A percentile compares a stretch with the other conserved stretches of the same genome.
These are phyloP conservation scores for Volutella citrinella DNA, from an alignment of 2,329 filamentous ascomycete genomes.

Conservation along the genomic window DNA sequence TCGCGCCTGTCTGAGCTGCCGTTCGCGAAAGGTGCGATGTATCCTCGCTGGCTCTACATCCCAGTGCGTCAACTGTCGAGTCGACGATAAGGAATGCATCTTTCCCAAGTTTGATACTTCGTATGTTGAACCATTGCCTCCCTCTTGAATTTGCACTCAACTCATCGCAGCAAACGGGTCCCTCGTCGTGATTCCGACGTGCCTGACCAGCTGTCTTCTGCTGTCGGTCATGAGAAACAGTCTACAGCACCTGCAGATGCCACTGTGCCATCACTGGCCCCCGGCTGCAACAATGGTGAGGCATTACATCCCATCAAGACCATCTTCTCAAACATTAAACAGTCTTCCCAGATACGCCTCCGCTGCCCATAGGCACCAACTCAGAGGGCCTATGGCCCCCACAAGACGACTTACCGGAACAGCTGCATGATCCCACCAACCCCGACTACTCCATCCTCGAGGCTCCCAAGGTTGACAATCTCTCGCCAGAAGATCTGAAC, in stretches of 20 bases:
- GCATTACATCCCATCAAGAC: background rate
- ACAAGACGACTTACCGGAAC: background rate
- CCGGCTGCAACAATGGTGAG: background rate
- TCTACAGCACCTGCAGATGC: background rate
- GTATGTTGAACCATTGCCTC: slow-evolving; percentile 1
- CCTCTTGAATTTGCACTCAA: rapidly evolving
- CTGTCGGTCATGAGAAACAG: background rate
- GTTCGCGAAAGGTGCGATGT: slow-evolving; percentile 21
- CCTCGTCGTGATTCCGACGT: no score
- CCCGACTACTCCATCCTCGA: slow-evolving; percentile 22
- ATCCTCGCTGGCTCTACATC: slow-evolving; percentile 18
- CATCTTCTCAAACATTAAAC: background rate
- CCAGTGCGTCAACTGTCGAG: slow-evolving; percentile 24
- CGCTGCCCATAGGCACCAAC: background rate
- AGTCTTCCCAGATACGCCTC: background rate
- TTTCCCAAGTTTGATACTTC: slow-evolving; percentile 17
- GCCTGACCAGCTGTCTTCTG: no score
- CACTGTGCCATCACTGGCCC: background rate
- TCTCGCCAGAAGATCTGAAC: slow-evolving; percentile 20
- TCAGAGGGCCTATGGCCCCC: background rate
- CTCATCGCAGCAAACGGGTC: slow-evolving; percentile 5
- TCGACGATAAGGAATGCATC: slow-evolving; percentile 22
- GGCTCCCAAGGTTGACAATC: slow-evolving; percentile 15
- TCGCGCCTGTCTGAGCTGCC: slow-evolving; percentile 20
- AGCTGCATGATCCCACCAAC: slow-evolving; percentile 8